These are phyloP conservation scores for Theobroma grandiflorum DNA, from an alignment of 441 rosid genomes.

Conservation along the genomic window DNA sequence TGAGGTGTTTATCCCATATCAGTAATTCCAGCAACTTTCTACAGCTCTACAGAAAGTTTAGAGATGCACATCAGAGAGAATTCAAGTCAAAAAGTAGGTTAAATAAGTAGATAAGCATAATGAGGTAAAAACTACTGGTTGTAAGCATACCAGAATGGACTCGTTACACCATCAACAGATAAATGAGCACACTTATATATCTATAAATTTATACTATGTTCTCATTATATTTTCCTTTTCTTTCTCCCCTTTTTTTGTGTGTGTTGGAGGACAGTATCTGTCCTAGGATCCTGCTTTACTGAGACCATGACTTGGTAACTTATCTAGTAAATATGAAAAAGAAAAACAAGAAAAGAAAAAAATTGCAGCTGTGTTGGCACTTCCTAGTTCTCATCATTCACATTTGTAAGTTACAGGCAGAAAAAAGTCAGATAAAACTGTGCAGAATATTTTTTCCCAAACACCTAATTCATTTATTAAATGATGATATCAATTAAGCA, in stretches of 20 bases:
- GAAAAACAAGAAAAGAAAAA: background rate
- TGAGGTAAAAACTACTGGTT: background rate
- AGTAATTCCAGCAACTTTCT: slow-evolving; percentile 75
- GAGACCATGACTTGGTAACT: background rate
- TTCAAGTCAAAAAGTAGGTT: background rate
- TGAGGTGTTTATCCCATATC: slow-evolving; percentile 74
- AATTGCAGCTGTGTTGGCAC: background rate
- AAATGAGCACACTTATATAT: background rate
- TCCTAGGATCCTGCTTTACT: background rate
- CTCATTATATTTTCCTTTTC: background rate
- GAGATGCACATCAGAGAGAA: slow-evolving; percentile 3
- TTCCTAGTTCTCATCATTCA: slow-evolving; percentile 14
- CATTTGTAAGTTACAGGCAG: background rate
- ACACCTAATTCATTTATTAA: background rate
- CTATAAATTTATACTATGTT: background rate
- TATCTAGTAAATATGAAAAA: background rate
- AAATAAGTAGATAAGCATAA: background rate
- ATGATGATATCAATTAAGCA: slow-evolving; percentile 5
- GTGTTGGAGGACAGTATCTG: background rate
- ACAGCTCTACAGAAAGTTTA: slow-evolving; percentile 64
- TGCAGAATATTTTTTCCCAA: background rate
- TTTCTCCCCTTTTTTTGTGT: background rate
- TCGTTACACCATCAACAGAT: background rate
- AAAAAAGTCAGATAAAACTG: background rate
- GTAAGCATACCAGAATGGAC: background rate